A percentile compares a stretch with the other conserved stretches of the same genome.
Evolutionary conservation across 169 alveolate species (phyloP).

Genomic region (Eimeria necatrix): DNA sequence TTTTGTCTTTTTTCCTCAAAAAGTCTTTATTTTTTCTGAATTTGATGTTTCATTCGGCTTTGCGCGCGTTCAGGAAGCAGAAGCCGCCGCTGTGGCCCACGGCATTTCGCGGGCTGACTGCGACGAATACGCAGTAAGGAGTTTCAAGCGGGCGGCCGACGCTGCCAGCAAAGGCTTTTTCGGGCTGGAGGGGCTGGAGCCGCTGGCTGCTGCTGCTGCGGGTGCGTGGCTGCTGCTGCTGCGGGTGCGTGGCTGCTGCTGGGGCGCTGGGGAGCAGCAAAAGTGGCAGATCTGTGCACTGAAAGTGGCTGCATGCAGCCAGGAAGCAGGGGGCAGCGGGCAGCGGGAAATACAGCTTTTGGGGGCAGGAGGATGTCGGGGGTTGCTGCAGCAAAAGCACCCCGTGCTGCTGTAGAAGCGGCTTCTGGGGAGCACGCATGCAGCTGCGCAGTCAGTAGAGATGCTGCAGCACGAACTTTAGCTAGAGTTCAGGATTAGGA

Average conservation of each 20-base stretch:
- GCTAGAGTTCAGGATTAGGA: background rate
- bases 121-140: slow-evolving; percentile 91
- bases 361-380: too few relatives aligned
- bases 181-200: slow-evolving; percentile 86
- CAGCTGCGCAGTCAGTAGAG: too few relatives aligned
- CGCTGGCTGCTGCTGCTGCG: slow-evolving; percentile 84
- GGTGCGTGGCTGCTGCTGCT: background rate
- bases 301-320: too few relatives aligned
- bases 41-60: background rate
- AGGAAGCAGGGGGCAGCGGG: too few relatives aligned
- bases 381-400: too few relatives aligned
- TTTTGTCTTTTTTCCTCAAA: too few relatives aligned
- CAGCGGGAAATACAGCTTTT: too few relatives aligned
- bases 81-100: slow-evolving; percentile 87
- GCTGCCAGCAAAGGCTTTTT: slow-evolving; percentile 87
- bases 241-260: background rate
- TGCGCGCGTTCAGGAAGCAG: slow-evolving; percentile 87
- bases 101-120: slow-evolving; percentile 91
- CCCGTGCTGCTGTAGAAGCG: too few relatives aligned
- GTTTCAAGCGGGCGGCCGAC: slow-evolving; percentile 91
- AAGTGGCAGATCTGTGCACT: too few relatives aligned
- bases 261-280: too few relatives aligned
- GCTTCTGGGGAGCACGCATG: too few relatives aligned
- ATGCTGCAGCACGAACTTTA: too few relatives aligned
- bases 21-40: background rate